These are phyloP conservation scores for Auricularia cornea DNA, from an alignment of 768 basidiomycete species.

Conservation along the genomic window DNA sequence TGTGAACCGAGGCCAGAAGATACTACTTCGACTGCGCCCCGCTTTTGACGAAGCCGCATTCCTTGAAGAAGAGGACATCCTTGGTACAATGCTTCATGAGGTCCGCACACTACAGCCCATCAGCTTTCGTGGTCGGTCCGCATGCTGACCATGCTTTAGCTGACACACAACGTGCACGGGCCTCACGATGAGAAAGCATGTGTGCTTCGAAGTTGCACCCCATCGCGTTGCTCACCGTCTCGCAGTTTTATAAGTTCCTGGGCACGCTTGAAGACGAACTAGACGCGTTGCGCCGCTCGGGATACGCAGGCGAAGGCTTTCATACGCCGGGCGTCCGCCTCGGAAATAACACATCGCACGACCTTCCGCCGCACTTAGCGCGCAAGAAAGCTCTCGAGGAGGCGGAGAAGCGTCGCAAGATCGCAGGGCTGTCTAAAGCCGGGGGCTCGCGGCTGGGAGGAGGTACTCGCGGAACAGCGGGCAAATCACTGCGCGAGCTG, in stretches of 20 bases:
- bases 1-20: slow-evolving; percentile 72
- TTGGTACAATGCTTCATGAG: slow-evolving; percentile 88
- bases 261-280: slow-evolving; percentile 76
- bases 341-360: slow-evolving; percentile 58
- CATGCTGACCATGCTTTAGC: slow-evolving; percentile 32
- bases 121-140: not conserved
- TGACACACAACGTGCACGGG: slow-evolving; percentile 83
- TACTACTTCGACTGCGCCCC: slow-evolving; percentile 74
- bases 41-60: slow-evolving; percentile 60
- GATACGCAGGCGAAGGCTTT: slow-evolving; percentile 91
- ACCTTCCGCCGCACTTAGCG: slow-evolving; percentile 58
- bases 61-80: slow-evolving; percentile 62
- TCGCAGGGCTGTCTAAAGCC: slow-evolving; percentile 36
- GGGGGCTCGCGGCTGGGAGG: slow-evolving; percentile 56
- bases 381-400: slow-evolving; percentile 64
- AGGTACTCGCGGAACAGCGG: slow-evolving; percentile 23
- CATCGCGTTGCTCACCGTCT: not conserved
- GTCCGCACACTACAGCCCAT: slow-evolving; percentile 32
- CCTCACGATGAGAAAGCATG: slow-evolving; percentile 66
- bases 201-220: too few species aligned
- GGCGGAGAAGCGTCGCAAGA: slow-evolving; percentile 61
- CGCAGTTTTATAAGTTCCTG: slow-evolving; percentile 62
- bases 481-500: slow-evolving; percentile 58
- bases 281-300: slow-evolving; percentile 64
- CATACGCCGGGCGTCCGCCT: slow-evolving; percentile 63